phyloP scores from a whole-genome alignment of 345 rosid genomes.

The Euphorbia lathyris region DNA sequence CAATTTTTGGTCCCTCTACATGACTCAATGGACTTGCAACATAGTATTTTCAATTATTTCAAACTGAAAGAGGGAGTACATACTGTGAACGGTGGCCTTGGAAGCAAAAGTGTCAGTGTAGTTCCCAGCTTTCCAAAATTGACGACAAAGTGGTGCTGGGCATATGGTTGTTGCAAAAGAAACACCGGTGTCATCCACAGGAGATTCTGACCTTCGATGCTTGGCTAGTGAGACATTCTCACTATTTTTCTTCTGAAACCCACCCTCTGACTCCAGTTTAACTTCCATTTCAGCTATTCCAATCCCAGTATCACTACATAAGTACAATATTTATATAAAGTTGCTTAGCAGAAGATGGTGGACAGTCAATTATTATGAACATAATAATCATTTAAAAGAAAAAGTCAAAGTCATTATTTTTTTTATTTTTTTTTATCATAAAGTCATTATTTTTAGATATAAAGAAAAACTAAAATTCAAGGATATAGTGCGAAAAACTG shows the following conservation, averaged over 20 bases:
- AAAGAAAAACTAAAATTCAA: too few species aligned
- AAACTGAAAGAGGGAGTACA: conserved; percentile 17
- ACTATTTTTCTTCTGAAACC: conserved; percentile 10
- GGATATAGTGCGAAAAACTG: too few species aligned
- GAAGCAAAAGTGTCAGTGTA: conserved; percentile 47
- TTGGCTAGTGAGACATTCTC: conserved; percentile 9
- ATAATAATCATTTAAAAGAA: too few species aligned
- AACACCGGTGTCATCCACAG: conserved; percentile 61
- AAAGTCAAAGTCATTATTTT: too few species aligned
- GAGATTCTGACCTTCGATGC: conserved; percentile 43
- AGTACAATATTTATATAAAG: background rate
- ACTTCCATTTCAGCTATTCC: conserved; percentile 29
- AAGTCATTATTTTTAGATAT: too few species aligned
- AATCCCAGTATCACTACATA: conserved; percentile 13
- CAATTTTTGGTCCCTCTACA: too few species aligned
- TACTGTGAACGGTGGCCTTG: conserved; percentile 59
- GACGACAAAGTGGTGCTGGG: conserved; percentile 77
- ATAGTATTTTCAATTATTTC: background rate
- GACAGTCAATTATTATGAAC: too few species aligned
- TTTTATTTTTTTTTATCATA: too few species aligned
- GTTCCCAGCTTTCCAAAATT: conserved; percentile 92
- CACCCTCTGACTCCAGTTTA: conserved; percentile 47
- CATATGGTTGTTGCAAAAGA: conserved; percentile 48
- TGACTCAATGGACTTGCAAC: background rate
- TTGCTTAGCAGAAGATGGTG: background rate